Evolutionary conservation across 179 eudicot genomes (phyloP), one percentile per base, ranked within the genome.

Genomic region (Silene coronaria): DNA sequence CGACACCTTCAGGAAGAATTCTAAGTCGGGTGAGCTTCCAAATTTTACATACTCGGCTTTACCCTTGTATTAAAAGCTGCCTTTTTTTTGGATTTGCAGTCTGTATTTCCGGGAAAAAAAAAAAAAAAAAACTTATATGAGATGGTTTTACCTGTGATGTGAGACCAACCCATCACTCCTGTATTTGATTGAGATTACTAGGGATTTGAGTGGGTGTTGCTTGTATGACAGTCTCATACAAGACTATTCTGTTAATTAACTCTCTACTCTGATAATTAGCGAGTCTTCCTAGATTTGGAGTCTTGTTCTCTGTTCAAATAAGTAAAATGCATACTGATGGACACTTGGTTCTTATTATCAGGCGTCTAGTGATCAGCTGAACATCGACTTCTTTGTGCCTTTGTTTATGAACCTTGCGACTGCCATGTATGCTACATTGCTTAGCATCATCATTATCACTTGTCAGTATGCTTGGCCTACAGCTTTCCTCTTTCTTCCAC

Each of bases 381-480:
- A 91, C 74, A 73, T 95, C 32, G 99, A 95, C 79, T 60, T 93
- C 9, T 86, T 88, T 75, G 84, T 95, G 68, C 99, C 99, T 8
- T 89, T 95, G 71, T 79, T 89, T 53, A 81, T 87, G 83, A 83
- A 83, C 78, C 57, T 95, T 22, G 83, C 89, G n/a, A 71, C 89
- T 63, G 75, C 99, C 10, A 87, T 86, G 96, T 91, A 83, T 81
- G 70, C 87, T 72, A 80, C 92, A 16, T 82, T 95, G 74, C 28
- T 95, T 76, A 77, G 99, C 84, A 95, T 91, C 82, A 77, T 95
- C 72, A 80, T 95, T 59, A 74, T 95, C 83, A 93, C 96, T 9
- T 95, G 99, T 77, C 99, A 92, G 77, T 80, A 91, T 75, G 89
- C 97, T 75, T 95, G 99, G 99, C 99, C 99, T 4, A 95, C 96